Conservation (phyloP, 768 basidiomycete species). For the Tremella yokohamensis region DNA sequence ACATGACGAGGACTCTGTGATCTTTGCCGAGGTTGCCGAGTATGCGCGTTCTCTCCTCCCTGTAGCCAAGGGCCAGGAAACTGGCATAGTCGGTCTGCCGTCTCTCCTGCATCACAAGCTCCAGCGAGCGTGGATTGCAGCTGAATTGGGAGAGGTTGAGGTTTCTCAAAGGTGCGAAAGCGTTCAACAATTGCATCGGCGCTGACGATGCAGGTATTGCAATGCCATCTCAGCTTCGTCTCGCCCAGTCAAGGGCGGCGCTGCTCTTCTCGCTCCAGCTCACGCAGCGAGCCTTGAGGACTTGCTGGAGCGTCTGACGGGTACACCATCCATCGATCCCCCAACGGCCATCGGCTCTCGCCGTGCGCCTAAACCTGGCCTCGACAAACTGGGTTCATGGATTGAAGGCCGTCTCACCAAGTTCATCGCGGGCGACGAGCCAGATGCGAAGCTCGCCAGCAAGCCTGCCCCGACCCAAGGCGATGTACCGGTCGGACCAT, state of each 20-base stretch:
- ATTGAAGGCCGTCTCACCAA: conserved; percentile 88
- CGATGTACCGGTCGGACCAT: conserved; percentile 63
- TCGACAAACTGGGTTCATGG: conserved; percentile 88
- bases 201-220: conserved; percentile 67
- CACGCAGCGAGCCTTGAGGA: conserved; percentile 72
- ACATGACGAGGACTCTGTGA: conserved; percentile 60
- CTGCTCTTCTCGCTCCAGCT: conserved; percentile 61
- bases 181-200: neutral
- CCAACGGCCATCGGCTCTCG: conserved; percentile 28
- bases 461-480: conserved; percentile 18
- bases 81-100: conserved; percentile 68
- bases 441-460: conserved; percentile 50
- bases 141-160: conserved; percentile 75
- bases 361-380: conserved; percentile 73
- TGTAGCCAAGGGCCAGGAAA: conserved; percentile 75
- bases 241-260: conserved; percentile 56
- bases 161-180: conserved; percentile 65
- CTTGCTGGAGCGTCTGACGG: conserved; percentile 67
- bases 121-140: conserved; percentile 68
- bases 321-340: conserved; percentile 61
- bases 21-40: conserved; percentile 86
- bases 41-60: conserved; percentile 78
- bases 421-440: conserved; percentile 82
- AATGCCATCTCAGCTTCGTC: conserved; percentile 71
- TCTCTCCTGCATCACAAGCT: conserved; percentile 86